Conservation (phyloP, 2,329 filamentous ascomycete genomes). For the Samsoniella hepiali region DNA sequence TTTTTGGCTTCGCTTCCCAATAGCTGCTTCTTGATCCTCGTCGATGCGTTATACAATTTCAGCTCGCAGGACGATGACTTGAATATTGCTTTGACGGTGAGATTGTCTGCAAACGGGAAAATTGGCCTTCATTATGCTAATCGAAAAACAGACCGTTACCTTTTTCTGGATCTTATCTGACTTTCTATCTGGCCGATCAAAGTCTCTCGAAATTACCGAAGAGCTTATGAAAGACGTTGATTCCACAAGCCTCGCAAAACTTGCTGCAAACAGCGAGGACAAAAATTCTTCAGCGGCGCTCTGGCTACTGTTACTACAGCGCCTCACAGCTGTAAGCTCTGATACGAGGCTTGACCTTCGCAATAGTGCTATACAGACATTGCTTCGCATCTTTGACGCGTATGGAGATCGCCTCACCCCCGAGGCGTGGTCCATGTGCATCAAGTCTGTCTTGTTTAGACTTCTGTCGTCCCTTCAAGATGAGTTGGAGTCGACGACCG, state of each 20-base stretch:
- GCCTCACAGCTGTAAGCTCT: conserved; percentile 67
- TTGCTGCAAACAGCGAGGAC: conserved; percentile 57
- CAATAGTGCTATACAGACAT: conserved; percentile 85
- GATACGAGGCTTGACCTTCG: conserved; percentile 72
- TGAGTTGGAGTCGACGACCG: conserved; percentile 44
- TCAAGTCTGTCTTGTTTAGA: conserved; percentile 76
- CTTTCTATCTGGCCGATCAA: conserved; percentile 65
- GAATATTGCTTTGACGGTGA: conserved; percentile 87
- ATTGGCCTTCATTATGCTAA: conserved; percentile 20
- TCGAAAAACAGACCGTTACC: conserved; percentile 66
- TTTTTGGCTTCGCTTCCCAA: conserved; percentile 74
- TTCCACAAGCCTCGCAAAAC: conserved; percentile 49
- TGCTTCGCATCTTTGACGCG: conserved; percentile 87
- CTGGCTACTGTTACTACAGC: conserved; percentile 73
- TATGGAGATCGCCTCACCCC: conserved; percentile 78
- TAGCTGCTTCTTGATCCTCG: conserved; percentile 70
- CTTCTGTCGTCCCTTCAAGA: conserved; percentile 68
- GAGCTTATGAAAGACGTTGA: conserved; percentile 52
- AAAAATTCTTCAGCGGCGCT: conserved; percentile 66
- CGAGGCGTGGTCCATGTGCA: conserved; percentile 78
- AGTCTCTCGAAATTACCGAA: conserved; percentile 55
- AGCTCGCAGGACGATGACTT: conserved; percentile 86
- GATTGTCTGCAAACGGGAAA: conserved; percentile 24
- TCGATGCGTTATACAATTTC: conserved; percentile 87
- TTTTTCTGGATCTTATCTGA: conserved; percentile 96